Base-by-base conservation (phyloP, 345 rosid genomes). In the Pugionium dolabratum region DNA sequence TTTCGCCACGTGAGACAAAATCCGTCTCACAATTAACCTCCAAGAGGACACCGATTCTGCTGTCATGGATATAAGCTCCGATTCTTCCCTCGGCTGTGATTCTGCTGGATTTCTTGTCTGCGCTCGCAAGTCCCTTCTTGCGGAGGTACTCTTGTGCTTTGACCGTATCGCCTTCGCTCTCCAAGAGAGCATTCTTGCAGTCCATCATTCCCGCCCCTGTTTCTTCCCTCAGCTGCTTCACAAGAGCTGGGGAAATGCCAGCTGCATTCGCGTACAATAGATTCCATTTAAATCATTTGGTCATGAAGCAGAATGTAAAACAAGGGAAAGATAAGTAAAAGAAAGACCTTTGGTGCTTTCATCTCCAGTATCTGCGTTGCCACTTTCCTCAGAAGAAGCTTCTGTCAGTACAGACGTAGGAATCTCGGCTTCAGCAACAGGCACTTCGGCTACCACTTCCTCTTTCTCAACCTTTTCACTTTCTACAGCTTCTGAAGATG, bases 171-270 rank as follows among this genome's bases (percentile, higher is more conserved):
- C 97, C 98, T 59, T 80, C 96, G 10, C 85, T 83, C 81, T 88
- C 97, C 3, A 77, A 62, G 2, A 93, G 91, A 30, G 92, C 98
- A 39, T 82, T 90, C 79, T 90, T 93, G 90, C 97, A 93, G 77
- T 90, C 95, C 98, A 93, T 93, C 98, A 93, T 93, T 75, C 97
- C 98, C 25, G 97, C 97, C 28, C 97, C 97, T 10, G 98, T 81
- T 80, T 90, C 98, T 70, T 93, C 98, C 56, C 97, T 90, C 7
- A 93, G 97, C 77, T 88, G 97, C 85, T 93, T 93, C 60, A 90
- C 98, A 4, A 93, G 82, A 57, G 85, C 83, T 64, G 97, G 90
- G 51, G 98, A 85, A 76, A 93, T 80, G 9, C 81, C 66, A 40
- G 75, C 85, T 79, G 80, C 62, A 67, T 61, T 44, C 70, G 68